Conservation (phyloP, 306 rosid genomes). For the Calophaca sinica region DNA sequence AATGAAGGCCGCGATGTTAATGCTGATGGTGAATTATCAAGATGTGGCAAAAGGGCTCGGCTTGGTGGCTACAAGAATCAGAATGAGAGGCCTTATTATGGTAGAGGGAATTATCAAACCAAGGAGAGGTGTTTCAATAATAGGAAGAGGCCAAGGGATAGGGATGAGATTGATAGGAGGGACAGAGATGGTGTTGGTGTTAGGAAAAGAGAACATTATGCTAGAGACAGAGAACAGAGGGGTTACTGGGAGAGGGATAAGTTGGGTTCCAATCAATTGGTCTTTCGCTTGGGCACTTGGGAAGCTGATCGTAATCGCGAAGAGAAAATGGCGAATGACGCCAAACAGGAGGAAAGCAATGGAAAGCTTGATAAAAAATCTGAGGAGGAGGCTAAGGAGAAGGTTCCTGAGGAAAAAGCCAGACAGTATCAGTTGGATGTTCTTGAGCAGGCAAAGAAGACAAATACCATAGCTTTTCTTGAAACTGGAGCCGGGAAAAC, state of each 20-base stretch:
- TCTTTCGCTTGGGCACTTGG: constrained; percentile 76
- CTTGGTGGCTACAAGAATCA: constrained; percentile 55
- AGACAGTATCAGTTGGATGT: constrained; percentile 98
- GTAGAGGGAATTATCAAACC: constrained; percentile 53
- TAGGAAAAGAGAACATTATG: constrained; percentile 68
- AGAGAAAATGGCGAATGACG: constrained; percentile 49
- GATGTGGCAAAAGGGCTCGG: constrained; percentile 68
- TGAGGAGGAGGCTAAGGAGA: constrained; percentile 69
- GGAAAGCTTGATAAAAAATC: constrained; percentile 58
- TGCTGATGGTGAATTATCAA: constrained; percentile 48
- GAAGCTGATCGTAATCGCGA: constrained; percentile 68
- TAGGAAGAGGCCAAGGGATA: constrained; percentile 77
- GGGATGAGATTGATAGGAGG: constrained; percentile 73
- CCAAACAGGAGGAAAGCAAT: constrained; percentile 58
- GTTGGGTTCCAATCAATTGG: constrained; percentile 67
- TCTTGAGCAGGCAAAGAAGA: constrained; percentile 93
- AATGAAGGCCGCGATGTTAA: constrained; percentile 44
- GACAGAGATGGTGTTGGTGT: constrained; percentile 55
- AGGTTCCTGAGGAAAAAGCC: constrained; percentile 78
- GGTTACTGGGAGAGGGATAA: constrained; percentile 99
- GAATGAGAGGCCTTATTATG: constrained; percentile 56
- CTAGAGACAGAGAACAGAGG: constrained; percentile 56
- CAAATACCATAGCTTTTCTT: constrained; percentile 91
- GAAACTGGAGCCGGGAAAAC: constrained; percentile 99
- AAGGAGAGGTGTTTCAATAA: constrained; percentile 49